phyloP scores from a whole-genome alignment of 1,284 basidiomycete genomes.

The Ustilago vetiveriae region DNA sequence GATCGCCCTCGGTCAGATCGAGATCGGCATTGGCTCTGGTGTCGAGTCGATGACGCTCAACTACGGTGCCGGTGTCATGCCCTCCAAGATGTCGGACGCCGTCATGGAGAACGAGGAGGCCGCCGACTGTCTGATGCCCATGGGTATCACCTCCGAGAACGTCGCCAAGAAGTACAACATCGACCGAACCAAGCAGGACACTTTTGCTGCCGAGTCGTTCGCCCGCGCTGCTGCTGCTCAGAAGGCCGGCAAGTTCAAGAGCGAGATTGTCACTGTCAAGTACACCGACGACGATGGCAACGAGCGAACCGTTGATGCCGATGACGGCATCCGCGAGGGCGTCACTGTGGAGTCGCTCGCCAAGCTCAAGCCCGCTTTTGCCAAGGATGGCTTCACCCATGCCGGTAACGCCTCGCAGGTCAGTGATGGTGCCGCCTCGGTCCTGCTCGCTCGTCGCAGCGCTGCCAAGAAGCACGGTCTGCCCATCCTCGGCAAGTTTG shows the following conservation, averaged over 20 bases:
- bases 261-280: slow-evolving; percentile 87
- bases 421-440: slow-evolving; percentile 96
- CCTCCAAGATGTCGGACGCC: slow-evolving; percentile 80
- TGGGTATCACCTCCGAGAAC: slow-evolving; percentile 97
- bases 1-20: slow-evolving; percentile 73
- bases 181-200: slow-evolving; percentile 80
- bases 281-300: slow-evolving; percentile 82
- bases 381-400: slow-evolving; percentile 87
- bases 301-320: slow-evolving; percentile 81
- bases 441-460: slow-evolving; percentile 85
- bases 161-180: slow-evolving; percentile 83
- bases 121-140: slow-evolving; percentile 90
- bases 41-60: slow-evolving; percentile 89
- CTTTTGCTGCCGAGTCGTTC: slow-evolving; percentile 83
- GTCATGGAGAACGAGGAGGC: slow-evolving; percentile 82
- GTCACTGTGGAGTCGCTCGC: slow-evolving; percentile 85
- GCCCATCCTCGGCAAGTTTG: slow-evolving; percentile 91
- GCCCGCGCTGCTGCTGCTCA: slow-evolving; percentile 86
- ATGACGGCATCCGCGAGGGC: slow-evolving; percentile 87
- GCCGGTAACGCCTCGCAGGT: slow-evolving; percentile 93
- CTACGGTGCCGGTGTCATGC: slow-evolving; percentile 76
- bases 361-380: slow-evolving; percentile 94
- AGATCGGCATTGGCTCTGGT: slow-evolving; percentile 91
- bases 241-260: slow-evolving; percentile 87
- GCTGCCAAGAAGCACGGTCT: slow-evolving; percentile 87